A percentile compares a stretch with the other conserved stretches of the same genome.
Evolutionary conservation across 2,329 filamentous ascomycete genomes (phyloP).

Genomic region (Cladophialophora bantiana): DNA sequence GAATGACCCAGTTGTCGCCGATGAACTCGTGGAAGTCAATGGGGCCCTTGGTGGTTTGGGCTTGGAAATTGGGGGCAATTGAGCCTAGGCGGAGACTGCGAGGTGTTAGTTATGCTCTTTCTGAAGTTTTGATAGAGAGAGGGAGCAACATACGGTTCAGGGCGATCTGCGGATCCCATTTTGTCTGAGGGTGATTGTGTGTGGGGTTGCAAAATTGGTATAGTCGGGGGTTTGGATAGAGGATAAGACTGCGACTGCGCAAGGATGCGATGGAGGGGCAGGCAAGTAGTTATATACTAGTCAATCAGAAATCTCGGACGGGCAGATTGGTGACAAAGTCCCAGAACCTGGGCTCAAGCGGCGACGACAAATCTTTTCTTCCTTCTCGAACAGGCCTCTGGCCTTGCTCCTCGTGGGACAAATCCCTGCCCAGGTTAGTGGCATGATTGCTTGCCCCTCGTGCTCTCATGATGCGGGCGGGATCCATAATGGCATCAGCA

Average conservation of each 20-base stretch:
- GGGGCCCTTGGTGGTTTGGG: constrained; percentile 69
- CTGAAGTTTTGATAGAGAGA: background rate
- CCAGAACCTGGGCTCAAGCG: constrained; percentile 7
- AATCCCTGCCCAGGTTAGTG: constrained; percentile 10
- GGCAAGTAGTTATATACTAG: constrained; percentile 13
- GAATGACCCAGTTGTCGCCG: constrained; percentile 72
- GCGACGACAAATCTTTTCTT: constrained; percentile 35
- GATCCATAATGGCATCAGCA: constrained; percentile 32
- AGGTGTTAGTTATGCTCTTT: constrained; percentile 20
- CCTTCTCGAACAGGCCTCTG: constrained; percentile 6
- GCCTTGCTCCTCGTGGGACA: background rate
- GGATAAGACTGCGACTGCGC: constrained; percentile 11
- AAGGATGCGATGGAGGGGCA: constrained; percentile 6
- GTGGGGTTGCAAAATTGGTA: background rate
- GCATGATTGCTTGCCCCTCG: constrained; percentile 24
- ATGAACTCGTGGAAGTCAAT: constrained; percentile 78
- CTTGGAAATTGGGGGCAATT: constrained; percentile 72
- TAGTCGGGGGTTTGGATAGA: background rate
- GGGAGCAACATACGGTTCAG: constrained; percentile 37
- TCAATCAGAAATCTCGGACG: background rate
- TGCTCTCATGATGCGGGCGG: constrained; percentile 29
- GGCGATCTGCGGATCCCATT: constrained; percentile 35
- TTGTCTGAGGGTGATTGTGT: constrained; percentile 18
- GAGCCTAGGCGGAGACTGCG: constrained; percentile 68
- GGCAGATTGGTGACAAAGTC: background rate